A percentile compares a stretch with the other conserved stretches of the same genome.
These are phyloP conservation scores for Orbilia javanica DNA, from an alignment of 2,329 filamentous ascomycete species.

Conservation along the genomic window DNA sequence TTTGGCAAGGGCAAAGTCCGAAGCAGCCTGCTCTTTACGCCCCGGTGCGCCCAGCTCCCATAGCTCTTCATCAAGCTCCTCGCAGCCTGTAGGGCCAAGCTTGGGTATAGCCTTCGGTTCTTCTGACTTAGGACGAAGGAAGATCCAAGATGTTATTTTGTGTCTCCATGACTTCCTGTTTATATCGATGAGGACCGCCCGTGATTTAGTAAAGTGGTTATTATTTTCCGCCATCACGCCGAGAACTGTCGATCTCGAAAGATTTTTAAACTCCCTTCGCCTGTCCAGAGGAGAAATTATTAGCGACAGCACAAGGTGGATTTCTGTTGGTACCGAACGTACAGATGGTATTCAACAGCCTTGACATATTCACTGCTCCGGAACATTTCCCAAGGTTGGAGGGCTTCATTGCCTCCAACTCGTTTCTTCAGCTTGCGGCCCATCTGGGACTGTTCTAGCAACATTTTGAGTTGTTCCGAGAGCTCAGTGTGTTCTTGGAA, in stretches of 20 bases:
- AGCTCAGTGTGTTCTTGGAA: constrained; percentile 79
- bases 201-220: constrained; percentile 79
- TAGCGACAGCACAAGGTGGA: not conserved
- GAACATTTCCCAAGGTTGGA: constrained; percentile 74
- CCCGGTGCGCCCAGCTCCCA: constrained; percentile 65
- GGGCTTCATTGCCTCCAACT: constrained; percentile 64
- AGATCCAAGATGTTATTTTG: constrained; percentile 78
- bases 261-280: constrained; percentile 48
- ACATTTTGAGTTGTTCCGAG: constrained; percentile 81
- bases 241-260: constrained; percentile 71
- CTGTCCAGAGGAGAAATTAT: constrained; percentile 4
- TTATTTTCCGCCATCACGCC: constrained; percentile 85
- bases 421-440: constrained; percentile 63
- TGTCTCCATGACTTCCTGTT: constrained; percentile 83
- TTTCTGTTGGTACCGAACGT: constrained; percentile 19
- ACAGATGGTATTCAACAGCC: constrained; percentile 76
- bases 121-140: constrained; percentile 68
- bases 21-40: constrained; percentile 64
- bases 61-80: constrained; percentile 69
- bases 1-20: constrained; percentile 64
- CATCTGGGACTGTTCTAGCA: constrained; percentile 72
- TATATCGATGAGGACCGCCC: constrained; percentile 76
- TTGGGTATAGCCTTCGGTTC: constrained; percentile 40
- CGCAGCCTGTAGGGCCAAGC: constrained; percentile 51
- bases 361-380: constrained; percentile 76